phyloP scores from a whole-genome alignment of 176 grass and related monocot genomes.

The Cenchrus americanus region DNA sequence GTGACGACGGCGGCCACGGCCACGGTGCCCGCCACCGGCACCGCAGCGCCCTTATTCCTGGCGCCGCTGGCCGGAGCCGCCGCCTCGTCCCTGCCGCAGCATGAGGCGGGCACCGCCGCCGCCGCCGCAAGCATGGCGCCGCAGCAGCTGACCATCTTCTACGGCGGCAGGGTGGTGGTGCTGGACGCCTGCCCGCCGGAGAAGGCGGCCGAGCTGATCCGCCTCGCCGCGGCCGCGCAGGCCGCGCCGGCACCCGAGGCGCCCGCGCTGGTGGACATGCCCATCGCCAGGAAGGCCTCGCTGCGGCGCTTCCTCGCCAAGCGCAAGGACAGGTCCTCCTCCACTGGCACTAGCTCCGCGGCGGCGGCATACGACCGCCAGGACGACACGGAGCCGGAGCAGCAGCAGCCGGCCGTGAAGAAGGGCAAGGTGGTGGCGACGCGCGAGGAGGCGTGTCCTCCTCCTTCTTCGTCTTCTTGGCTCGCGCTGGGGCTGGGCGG shows the following conservation, averaged over 20 bases:
- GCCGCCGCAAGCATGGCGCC: not conserved
- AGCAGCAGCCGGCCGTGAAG: not conserved
- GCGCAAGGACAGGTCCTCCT: slow-evolving; percentile 63
- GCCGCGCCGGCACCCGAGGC: not conserved
- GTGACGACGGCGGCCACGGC: no score
- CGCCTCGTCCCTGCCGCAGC: not conserved
- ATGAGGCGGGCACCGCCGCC: not conserved
- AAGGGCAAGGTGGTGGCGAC: not conserved
- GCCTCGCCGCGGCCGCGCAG: slow-evolving; percentile 17
- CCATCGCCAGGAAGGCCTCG: slow-evolving; percentile 73
- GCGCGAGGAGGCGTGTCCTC: not conserved
- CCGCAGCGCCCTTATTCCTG: not conserved
- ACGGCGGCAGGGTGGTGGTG: slow-evolving; percentile 70
- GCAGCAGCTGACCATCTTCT: slow-evolving; percentile 77
- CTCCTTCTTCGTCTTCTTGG: slow-evolving; percentile 31
- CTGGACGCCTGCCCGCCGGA: slow-evolving; percentile 60
- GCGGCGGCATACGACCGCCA: not conserved
- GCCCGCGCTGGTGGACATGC: slow-evolving; percentile 47
- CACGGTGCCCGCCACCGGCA: not conserved
- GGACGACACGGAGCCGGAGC: not conserved
- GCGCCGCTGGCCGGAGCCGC: not conserved
- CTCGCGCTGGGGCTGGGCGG: slow-evolving; percentile 48
- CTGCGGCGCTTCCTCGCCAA: slow-evolving; percentile 80
- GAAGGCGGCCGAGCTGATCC: slow-evolving; percentile 51
- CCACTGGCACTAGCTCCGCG: not conserved